Conservation (phyloP, 2,329 filamentous ascomycete genomes). For the Fusarium sp. region DNA sequence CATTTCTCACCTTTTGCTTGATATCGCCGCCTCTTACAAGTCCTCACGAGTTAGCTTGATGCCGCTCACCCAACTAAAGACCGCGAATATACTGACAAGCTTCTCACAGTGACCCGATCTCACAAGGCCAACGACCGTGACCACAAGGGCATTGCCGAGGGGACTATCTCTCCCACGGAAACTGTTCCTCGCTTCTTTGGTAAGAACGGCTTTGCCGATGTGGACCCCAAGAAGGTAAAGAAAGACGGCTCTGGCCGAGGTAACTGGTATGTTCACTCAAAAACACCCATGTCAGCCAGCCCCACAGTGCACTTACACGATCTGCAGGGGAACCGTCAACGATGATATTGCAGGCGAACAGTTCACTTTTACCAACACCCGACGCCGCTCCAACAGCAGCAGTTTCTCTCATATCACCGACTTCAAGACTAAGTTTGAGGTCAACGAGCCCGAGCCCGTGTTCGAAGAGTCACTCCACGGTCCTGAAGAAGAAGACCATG, state of each 20-base stretch:
- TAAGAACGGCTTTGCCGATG: slow-evolving; percentile 83
- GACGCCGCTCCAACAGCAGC: slow-evolving; percentile 93
- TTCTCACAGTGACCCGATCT: slow-evolving; percentile 86
- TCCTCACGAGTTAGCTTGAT: slow-evolving; percentile 37
- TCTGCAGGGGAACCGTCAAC: slow-evolving; percentile 79
- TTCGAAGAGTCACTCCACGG: slow-evolving; percentile 90
- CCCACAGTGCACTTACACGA: slow-evolving; percentile 32
- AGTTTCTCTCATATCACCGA: slow-evolving; percentile 76
- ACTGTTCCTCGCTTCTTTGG: slow-evolving; percentile 92
- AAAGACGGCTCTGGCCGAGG: slow-evolving; percentile 93
- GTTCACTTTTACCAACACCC: slow-evolving; percentile 86
- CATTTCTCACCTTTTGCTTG: background rate
- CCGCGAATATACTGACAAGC: slow-evolving; percentile 18
- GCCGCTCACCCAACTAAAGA: background rate
- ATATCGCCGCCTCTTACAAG: slow-evolving; percentile 1
- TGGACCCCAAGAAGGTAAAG: slow-evolving; percentile 93
- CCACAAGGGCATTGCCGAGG: slow-evolving; percentile 82
- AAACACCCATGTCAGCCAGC: background rate
- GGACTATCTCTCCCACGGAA: slow-evolving; percentile 75
- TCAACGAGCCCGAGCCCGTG: slow-evolving; percentile 87
- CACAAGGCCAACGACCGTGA: slow-evolving; percentile 96
- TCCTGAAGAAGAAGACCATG: slow-evolving; percentile 66
- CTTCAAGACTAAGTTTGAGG: slow-evolving; percentile 98
- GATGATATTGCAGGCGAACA: slow-evolving; percentile 86
- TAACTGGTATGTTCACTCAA: slow-evolving; percentile 79